Base-by-base conservation (phyloP, 2,329 filamentous ascomycete genomes). In the Ophiostoma himal-ulmi region DNA sequence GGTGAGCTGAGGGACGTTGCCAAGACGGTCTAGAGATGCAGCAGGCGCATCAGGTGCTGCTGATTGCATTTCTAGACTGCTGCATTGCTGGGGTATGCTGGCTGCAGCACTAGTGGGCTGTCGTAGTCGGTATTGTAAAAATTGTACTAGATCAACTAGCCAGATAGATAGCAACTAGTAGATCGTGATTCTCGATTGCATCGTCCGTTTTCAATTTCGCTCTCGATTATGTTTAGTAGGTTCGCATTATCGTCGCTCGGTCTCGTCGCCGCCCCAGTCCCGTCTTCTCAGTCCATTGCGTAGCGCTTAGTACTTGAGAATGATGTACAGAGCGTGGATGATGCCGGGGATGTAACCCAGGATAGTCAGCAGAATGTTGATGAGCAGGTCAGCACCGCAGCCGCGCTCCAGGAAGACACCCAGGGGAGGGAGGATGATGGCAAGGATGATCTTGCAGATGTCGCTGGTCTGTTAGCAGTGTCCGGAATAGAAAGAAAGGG, bases 351-450 rank as follows among this genome's bases (percentile, higher is more conserved):
- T 86, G 79, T 85, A 85, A 78, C 82, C 84, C 76, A 93, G 84
- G 76, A 92, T 88, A 76, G 92, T 96, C 82, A 96, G 83, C 78
- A 93, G 86, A 81, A 96, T 92, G 89, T 96, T 96, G 88, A 97
- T 96, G 81, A 94, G 84, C 78, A 97, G 84, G 79, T 96, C 92
- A 75, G 89, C 88, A 79, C 90, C 90, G 83, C 93, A 96, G 77
- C 93, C 93, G 76, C 91, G 89, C 89, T 97, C 93, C 76, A 97
- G 91, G 87, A 96, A 95, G 80, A 97, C 93, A 83, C 93, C 93
- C 70, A 97, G 83, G 79, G 93, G 93, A 71, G 93, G 93, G 75
- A 97, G 88, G 83, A 97, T 83, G 84, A 97, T 84, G 84, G 93
- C 93, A 83, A 96, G 86, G 82, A 96, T 86, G 85, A 88, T 87